Evolutionary conservation across 345 rosid genomes (phyloP).

Genomic region (Pseudoturritis turrita): DNA sequence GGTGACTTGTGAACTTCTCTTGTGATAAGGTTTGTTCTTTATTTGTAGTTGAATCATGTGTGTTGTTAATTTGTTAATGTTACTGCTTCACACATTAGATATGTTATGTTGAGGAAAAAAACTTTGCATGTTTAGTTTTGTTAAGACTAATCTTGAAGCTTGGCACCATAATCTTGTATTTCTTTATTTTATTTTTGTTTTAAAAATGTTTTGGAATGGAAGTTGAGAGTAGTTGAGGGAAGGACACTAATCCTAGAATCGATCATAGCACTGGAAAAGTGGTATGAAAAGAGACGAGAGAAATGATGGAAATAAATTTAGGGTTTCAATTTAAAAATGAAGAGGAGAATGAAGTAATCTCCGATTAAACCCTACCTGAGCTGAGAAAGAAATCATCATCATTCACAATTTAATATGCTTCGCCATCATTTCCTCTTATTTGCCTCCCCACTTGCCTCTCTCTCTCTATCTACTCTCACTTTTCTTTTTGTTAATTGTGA

Average conservation of each 20-base stretch:
- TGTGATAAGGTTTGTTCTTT: background rate
- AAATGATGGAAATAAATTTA: constrained; percentile 1
- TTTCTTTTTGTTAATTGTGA: background rate
- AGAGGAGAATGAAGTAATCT: background rate
- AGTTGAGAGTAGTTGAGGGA: background rate
- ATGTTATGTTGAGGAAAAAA: background rate
- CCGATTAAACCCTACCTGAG: constrained; percentile 2
- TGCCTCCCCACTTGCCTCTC: background rate
- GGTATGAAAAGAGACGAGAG: background rate
- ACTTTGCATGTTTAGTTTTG: background rate
- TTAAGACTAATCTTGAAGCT: background rate
- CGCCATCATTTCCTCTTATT: constrained; percentile 24
- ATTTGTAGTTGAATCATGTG: constrained; percentile 8
- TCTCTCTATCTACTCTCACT: background rate
- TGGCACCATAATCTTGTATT: background rate
- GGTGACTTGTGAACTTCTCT: background rate
- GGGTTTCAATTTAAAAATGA: background rate
- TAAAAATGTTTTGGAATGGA: background rate
- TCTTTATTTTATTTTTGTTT: too few species aligned
- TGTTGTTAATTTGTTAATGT: constrained; percentile 6
- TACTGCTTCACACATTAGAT: background rate
- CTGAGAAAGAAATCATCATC: constrained; percentile 2
- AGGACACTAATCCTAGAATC: constrained; percentile 14
- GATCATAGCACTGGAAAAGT: constrained; percentile 16
- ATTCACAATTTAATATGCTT: background rate